Percentiles rank a stretch among this genome's conserved stretches.
phyloP scores from a whole-genome alignment of 2,329 filamentous ascomycete species.

The Alternaria ethzedia region DNA sequence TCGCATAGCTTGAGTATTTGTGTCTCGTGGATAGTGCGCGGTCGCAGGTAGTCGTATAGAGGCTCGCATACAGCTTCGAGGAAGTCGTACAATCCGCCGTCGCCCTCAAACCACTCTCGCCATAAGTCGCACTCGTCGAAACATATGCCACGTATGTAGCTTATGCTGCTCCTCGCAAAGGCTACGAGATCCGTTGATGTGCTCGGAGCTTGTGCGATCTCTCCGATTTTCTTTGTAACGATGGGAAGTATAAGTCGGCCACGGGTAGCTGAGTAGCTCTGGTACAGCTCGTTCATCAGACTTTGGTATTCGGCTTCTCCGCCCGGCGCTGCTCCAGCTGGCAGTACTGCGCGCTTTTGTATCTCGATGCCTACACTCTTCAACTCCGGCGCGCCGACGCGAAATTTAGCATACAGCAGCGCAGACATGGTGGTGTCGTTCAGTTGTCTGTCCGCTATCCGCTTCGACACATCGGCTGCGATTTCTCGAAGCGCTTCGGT shows the following conservation, averaged over 20 bases:
- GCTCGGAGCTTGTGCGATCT: constrained; percentile 64
- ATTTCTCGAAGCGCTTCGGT: constrained; percentile 68
- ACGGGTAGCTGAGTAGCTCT: constrained; percentile 66
- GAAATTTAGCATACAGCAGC: constrained; percentile 73
- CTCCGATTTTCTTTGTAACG: constrained; percentile 65
- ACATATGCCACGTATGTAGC: constrained; percentile 69
- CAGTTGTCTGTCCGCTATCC: constrained; percentile 69
- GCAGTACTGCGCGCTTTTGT: constrained; percentile 68
- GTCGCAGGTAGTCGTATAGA: constrained; percentile 69
- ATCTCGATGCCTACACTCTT: constrained; percentile 72
- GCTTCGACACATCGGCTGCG: constrained; percentile 66
- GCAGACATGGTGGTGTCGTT: constrained; percentile 77
- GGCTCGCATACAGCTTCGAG: constrained; percentile 72
- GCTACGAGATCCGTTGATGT: constrained; percentile 68
- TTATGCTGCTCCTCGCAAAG: constrained; percentile 69
- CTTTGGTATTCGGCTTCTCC: constrained; percentile 70
- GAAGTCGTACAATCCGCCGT: constrained; percentile 69
- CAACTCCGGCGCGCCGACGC: constrained; percentile 69
- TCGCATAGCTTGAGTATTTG: constrained; percentile 71
- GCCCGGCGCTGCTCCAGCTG: constrained; percentile 64
- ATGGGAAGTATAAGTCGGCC: constrained; percentile 66
- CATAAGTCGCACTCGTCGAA: constrained; percentile 72
- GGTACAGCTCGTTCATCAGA: constrained; percentile 69
- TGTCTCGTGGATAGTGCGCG: constrained; percentile 70
- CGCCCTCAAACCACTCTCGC: constrained; percentile 70